Evolutionary conservation across 331 rosid genomes (phyloP), one percentile per base, ranked within the genome.

Genomic region (Ulmus americana): DNA sequence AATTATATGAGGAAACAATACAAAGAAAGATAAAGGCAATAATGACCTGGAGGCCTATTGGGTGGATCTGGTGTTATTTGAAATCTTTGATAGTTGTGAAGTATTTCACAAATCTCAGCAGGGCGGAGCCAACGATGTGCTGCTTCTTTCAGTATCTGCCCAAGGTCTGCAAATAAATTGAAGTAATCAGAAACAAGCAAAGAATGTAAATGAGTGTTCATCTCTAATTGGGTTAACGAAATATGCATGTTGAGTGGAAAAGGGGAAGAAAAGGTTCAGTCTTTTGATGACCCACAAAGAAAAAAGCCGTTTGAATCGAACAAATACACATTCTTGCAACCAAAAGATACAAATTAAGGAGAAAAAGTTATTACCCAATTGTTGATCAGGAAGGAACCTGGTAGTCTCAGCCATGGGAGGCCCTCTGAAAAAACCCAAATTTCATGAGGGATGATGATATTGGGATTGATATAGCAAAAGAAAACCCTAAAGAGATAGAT

Each of bases 61-160:
- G 87, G 91, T 5, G 91, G 88, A 78, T 69, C 79, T 6, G 87
- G 61, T 39, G 88, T 71, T 63, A 87, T 61, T 67, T 70, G 72
- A 74, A 85, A 88, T 73, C 43, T 71, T 28, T 39, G 73, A 72
- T 73, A 69, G 78, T 85, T 88, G 73, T 73, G 81, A 72, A 85
- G 92, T 81, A 88, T 82, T 76, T 83, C 83, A 16, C 87, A 80
- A 47, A 88, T 82, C 76, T 88, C 96, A 67, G 79, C 72, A 0
- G 96, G 86, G n/a, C 92, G 80, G 53, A 88, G 88, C 96, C 96
- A 85, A 6, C 96, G 85, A 45, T 72, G 74, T 55, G 68, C 75
- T 22, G 92, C 86, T 76, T 88, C 92, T 55, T 49, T 76, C 35
- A 88, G 55, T 61, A 88, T 82, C 71, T 76, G 80, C 39, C 15